phyloP scores from a whole-genome alignment of 495 filamentous ascomycete species.

The Pyrenopolyporus hunteri region DNA sequence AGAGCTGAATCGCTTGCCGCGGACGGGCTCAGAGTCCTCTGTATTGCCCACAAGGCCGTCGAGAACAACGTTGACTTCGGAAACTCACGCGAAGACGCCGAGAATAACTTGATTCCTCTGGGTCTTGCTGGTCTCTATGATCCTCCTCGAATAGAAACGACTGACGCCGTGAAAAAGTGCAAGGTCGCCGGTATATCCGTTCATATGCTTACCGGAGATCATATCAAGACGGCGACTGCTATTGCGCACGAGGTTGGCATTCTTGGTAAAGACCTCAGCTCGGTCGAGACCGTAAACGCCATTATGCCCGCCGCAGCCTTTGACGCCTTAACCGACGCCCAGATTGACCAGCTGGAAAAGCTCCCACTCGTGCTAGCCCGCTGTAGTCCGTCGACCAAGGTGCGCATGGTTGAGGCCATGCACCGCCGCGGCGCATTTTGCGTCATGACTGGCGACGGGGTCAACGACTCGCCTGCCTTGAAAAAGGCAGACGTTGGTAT shows the following conservation, averaged over 20 bases:
- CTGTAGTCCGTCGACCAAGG: conserved; percentile 74
- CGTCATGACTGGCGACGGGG: conserved; percentile 91
- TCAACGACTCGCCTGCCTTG: conserved; percentile 84
- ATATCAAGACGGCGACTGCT: conserved; percentile 66
- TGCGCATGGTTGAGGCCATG: conserved; percentile 79
- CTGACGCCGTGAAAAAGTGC: conserved; percentile 57
- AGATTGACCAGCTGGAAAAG: conserved; percentile 69
- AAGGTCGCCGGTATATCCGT: conserved; percentile 63
- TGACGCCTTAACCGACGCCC: conserved; percentile 65
- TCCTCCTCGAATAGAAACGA: conserved; percentile 72
- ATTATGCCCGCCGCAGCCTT: conserved; percentile 72
- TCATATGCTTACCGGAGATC: conserved; percentile 71
- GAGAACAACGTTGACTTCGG: conserved; percentile 35
- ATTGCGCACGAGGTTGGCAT: conserved; percentile 62
- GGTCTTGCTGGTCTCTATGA: conserved; percentile 77
- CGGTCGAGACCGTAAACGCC: conserved; percentile 47
- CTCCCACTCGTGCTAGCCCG: conserved; percentile 74
- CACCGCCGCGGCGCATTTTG: conserved; percentile 64
- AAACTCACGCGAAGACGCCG: conserved; percentile 56
- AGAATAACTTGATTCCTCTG: conserved; percentile 64
- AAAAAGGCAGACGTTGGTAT: conserved; percentile 85
- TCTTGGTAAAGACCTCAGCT: conserved; percentile 27
- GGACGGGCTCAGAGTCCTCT: conserved; percentile 64
- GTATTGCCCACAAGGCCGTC: conserved; percentile 50
- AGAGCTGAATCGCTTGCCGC: conserved; percentile 58